Evolutionary conservation across 202 grass and related monocot genomes (phyloP).

Genomic region (Setaria viridis): DNA sequence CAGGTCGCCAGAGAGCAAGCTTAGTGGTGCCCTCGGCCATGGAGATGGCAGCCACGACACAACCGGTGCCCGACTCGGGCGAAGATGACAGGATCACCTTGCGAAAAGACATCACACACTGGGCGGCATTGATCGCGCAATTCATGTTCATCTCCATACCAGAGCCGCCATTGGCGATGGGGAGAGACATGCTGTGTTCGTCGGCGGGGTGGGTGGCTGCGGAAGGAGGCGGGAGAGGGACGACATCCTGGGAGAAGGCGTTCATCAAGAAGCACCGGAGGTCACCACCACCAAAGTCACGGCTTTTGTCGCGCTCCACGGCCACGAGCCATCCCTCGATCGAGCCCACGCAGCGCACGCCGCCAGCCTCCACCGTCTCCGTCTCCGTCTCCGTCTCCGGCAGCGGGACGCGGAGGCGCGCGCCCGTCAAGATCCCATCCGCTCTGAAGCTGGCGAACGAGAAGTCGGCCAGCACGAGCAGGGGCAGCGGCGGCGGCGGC

Average conservation of each 20-base stretch:
- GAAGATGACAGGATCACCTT: constrained; percentile 41
- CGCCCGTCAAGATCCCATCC: background rate
- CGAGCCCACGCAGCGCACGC: constrained; percentile 45
- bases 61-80: constrained; percentile 27
- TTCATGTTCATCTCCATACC: constrained; percentile 28
- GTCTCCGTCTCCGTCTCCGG: background rate
- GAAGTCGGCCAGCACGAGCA: constrained; percentile 45
- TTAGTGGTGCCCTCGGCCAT: background rate
- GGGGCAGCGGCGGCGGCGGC: constrained; percentile 46
- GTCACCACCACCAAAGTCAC: constrained; percentile 15
- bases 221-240: constrained; percentile 40
- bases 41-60: constrained; percentile 41
- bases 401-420: constrained; percentile 20
- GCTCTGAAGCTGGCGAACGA: constrained; percentile 28
- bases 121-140: background rate
- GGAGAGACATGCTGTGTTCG: background rate
- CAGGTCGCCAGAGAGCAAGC: constrained; percentile 42
- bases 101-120: constrained; percentile 34
- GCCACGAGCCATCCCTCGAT: constrained; percentile 42
- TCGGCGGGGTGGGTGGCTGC: background rate
- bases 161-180: constrained; percentile 38
- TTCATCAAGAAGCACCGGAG: constrained; percentile 44
- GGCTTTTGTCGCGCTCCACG: background rate
- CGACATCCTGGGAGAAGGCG: constrained; percentile 24
- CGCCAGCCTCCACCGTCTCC: background rate